Base-by-base conservation (phyloP, 2,329 filamentous ascomycete genomes). In the Fusarium piperis region DNA sequence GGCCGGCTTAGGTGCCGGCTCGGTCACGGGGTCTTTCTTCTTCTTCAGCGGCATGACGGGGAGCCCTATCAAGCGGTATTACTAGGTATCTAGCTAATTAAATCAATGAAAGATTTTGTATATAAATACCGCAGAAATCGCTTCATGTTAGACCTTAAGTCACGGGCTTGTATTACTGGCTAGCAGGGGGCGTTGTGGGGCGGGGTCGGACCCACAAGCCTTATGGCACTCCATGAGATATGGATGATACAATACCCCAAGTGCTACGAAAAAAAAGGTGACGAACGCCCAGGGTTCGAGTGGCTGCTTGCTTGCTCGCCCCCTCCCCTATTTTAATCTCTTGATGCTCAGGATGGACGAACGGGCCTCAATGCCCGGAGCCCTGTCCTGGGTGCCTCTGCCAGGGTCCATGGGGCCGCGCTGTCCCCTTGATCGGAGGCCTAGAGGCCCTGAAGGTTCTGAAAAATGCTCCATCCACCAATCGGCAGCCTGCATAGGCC, bases 391-490 rank as follows among this genome's bases (percentile, higher is more conserved):
- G 20, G 20, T 41, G n/a, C 23, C 32, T 18, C 16, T 28, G 55
- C 36, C 15, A 52, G 58, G 58, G 58, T 60, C 41, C 32, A 30
- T 59, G 56, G 28, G 38, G 41, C 55, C 56, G 35, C 30, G 53
- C 59, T 26, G 66, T 23, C 35, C 56, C 66, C 70, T 62, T 70
- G 65, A 67, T 62, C 56, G 30, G 46, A 67, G 18, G 60, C 48
- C 48, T 32, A 52, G 23, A 59, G 48, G 23, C 62, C 57, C 52
- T 38, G 30, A 33, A 56, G 62, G 60, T 35, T 56, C 66, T 62
- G 65, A 53, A 57, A 59, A 52, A 46, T 26, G 59, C 56, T 62
- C 41, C 65, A 68, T 72, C 74, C 74, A 76, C 74, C 74, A 76
- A 76, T 76, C 65, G 66, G 64, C 53, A 60, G 59, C 60, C 64